Evolutionary conservation across 106 monocot species (phyloP).

Genomic region (Ottelia alismoides): DNA sequence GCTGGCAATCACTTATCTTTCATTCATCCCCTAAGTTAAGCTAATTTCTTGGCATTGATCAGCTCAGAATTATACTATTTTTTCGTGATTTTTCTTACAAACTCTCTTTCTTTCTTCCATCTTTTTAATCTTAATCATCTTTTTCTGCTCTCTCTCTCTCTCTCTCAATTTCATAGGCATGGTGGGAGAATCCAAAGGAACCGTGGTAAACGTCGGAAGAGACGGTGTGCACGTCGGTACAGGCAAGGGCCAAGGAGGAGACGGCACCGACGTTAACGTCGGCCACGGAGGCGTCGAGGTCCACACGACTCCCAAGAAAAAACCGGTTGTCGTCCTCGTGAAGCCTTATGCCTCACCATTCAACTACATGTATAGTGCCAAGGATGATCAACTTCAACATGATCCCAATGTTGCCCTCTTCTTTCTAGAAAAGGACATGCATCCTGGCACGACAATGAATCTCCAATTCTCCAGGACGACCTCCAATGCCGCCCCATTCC

Average conservation of each 20-base stretch:
- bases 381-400: constrained; percentile 32
- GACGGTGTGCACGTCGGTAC: constrained; percentile 17
- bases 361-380: constrained; percentile 25
- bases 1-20: too few relatives aligned
- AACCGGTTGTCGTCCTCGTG: background rate
- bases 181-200: constrained; percentile 10
- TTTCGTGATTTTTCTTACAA: background rate
- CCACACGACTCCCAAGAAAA: constrained; percentile 7
- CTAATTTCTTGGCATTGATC: background rate
- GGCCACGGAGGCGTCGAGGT: constrained; percentile 21
- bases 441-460: constrained; percentile 26
- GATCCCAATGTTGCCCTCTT: constrained; percentile 30
- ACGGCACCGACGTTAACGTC: constrained; percentile 13
- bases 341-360: background rate
- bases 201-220: constrained; percentile 21
- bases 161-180: constrained; percentile 5
- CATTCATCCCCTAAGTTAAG: background rate
- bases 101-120: too few relatives aligned
- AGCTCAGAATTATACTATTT: background rate
- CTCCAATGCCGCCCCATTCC: constrained; percentile 6
- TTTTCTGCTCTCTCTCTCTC: background rate
- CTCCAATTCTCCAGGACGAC: constrained; percentile 26
- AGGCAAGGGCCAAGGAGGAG: constrained; percentile 4
- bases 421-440: constrained; percentile 48
- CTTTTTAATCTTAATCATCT: background rate